Base-by-base conservation (phyloP, 345 rosid species). In the Cardiospermum halicacabum region DNA sequence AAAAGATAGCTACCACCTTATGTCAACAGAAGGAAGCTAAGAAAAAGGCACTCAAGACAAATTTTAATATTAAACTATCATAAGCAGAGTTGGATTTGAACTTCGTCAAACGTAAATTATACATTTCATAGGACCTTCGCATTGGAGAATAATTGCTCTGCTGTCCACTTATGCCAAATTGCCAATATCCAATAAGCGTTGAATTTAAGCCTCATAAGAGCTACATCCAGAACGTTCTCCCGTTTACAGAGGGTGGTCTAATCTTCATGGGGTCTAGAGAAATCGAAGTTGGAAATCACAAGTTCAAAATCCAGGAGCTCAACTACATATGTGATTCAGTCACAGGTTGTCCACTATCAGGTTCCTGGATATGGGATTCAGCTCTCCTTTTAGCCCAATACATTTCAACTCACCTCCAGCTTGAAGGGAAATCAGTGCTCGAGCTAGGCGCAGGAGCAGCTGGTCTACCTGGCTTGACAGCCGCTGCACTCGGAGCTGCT, bases 311-410 rank as follows among this genome's bases (percentile, higher is more conserved):
- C 54, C 64, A 65, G 49, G 72, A 69, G 48, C 74, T 48, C 48
- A 72, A 76, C 28, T 65, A 74, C 28, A 40, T 69, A 18, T 57
- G 28, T 37, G 65, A 76, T 72, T 57, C 70, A 0, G 12, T 55
- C 56, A 69, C 80, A 0, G 85, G 76, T 36, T 53, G 47, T 48
- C 32, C 77, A 49, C 67, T 76, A 48, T 72, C 79, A 34, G 75
- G 81, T 18, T 67, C 86, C 26, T 82, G 81, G 71, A 42, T 78
- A 2, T 72, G 76, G 80, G 62, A 74, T 58, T 76, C 81, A 0
- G 78, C 81, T 55, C 65, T 72, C 8, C 19, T 82, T 54, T 71
- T 81, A 21, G 66, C 76, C 21, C 36, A 63, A 11, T 81, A 65
- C 60, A 65, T 78, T 25, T 49, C 71, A 1, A 19, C 77, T n/a